Base-by-base conservation (phyloP, 2,329 filamentous ascomycete genomes). In the Davidsoniella virescens region DNA sequence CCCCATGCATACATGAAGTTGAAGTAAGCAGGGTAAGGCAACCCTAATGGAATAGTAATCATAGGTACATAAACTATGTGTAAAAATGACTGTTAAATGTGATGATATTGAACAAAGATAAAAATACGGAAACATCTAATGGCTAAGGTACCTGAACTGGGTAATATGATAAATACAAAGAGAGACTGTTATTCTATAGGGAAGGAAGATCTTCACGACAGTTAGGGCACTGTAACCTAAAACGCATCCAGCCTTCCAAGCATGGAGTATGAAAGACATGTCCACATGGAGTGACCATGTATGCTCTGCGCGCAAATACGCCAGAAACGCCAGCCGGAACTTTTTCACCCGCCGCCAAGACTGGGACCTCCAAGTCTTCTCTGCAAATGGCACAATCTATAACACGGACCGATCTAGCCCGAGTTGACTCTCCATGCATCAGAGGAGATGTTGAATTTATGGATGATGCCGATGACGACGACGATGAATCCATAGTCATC, bases 381-480 rank as follows among this genome's bases (percentile, higher is more conserved):
- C 90, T 84, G 63, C 92, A 98, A 57, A 98, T 95, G 16, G 88
- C 87, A 64, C 92, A 98, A 66, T 96, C 88, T 54, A 94, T 92
- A 1, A 63, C 76, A 43, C 73, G 66, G 10, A 60, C 43, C 54
- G 55, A 64, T 60, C 45, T 57, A 58, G 55, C 38, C 61, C 58
- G 51, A 63, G 57, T 47, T 59, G 55, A 52, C 62, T 57, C 51
- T 63, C 62, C 44, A 38, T 38, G 64, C 62, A 18, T 64, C 49
- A 56, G 57, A 45, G 54, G 65, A 47, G 58, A 47, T 8, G 40
- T 46, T 14, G 51, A 53, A 38, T 49, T 62, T 2, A 76, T 70
- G 14, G 47, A 51, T 2, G 47, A 40, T 5, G 44, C 40, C 14
- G 48, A 51, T 14, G 50, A 47, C 18, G 40, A 40, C 23, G 47